Conservation (phyloP, 805 yeast species). For the Priceomyces melissophilus region DNA sequence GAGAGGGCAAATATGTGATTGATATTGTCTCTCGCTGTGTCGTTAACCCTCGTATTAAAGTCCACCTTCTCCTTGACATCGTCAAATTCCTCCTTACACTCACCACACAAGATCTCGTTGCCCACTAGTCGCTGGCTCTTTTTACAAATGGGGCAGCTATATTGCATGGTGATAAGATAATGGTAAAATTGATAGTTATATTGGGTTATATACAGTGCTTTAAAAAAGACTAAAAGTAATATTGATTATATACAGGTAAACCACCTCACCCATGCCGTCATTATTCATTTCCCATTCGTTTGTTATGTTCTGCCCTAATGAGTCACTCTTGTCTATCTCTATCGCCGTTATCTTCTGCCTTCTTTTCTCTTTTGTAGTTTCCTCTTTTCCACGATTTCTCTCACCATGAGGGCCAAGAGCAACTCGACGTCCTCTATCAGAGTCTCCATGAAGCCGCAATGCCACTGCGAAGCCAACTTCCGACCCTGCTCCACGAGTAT, state of each 20-base stretch:
- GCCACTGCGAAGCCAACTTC: constrained; percentile 57
- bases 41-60: constrained; percentile 21
- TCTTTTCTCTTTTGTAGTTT: constrained; percentile 6
- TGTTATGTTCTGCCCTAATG: no score
- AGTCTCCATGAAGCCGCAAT: constrained; percentile 58
- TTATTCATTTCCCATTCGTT: no score
- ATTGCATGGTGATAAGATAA: constrained; percentile 1
- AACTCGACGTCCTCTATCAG: constrained; percentile 52
- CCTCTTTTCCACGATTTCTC: constrained; percentile 55
- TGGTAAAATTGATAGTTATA: not conserved
- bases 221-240: no score
- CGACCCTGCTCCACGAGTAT: constrained; percentile 55
- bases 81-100: constrained; percentile 3
- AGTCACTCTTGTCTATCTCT: no score
- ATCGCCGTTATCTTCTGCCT: not conserved
- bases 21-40: constrained; percentile 19
- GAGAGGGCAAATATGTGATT: constrained; percentile 22
- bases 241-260: no score
- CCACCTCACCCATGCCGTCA: no score
- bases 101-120: not conserved
- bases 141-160: constrained; percentile 1
- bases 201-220: no score
- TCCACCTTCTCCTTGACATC: not conserved
- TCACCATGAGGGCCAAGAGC: constrained; percentile 50
- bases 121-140: not conserved